A percentile compares a stretch with the other conserved stretches of the same genome.
These are phyloP conservation scores for Phytophthora rubi DNA, from an alignment of 352 stramenopile species.

Conservation along the genomic window DNA sequence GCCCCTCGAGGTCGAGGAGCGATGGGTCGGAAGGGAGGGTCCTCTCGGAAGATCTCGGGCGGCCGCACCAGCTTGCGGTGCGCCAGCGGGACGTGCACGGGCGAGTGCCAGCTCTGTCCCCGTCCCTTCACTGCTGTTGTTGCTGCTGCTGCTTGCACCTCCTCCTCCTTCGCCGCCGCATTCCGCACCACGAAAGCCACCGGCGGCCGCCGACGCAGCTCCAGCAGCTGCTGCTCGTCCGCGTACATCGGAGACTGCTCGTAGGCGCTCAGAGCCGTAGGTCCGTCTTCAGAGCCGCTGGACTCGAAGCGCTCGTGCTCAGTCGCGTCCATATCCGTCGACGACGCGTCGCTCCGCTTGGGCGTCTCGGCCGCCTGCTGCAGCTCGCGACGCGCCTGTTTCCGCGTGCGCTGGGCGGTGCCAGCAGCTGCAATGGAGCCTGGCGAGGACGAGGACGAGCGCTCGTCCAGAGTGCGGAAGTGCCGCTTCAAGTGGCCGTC, in stretches of 20 bases:
- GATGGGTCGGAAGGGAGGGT: constrained; percentile 48
- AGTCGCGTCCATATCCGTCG: constrained; percentile 2
- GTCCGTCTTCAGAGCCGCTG: background rate
- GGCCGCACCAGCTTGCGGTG: constrained; percentile 71
- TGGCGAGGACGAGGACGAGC: background rate
- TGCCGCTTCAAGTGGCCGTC: constrained; percentile 19
- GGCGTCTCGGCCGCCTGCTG: background rate
- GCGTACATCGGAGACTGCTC: constrained; percentile 47
- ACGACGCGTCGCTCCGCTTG: constrained; percentile 1
- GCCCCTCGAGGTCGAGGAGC: constrained; percentile 11
- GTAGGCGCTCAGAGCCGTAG: constrained; percentile 8
- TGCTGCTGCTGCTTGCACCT: constrained; percentile 16
- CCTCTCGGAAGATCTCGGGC: constrained; percentile 50
- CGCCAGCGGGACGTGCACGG: constrained; percentile 58
- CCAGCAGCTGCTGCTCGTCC: constrained; percentile 31
- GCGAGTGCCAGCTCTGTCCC: constrained; percentile 66
- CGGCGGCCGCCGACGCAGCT: constrained; percentile 44
- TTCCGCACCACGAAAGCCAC: constrained; percentile 57
- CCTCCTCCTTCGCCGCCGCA: constrained; percentile 20
- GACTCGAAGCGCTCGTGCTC: constrained; percentile 1
- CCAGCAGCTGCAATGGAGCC: constrained; percentile 15
- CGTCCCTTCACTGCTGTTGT: constrained; percentile 3
- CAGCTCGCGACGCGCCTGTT: constrained; percentile 19
- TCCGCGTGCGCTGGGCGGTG: constrained; percentile 9
- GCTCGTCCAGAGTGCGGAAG: constrained; percentile 2